Evolutionary conservation across 202 grass and related monocot genomes (phyloP).

Genomic region (Zoysia matrella): DNA sequence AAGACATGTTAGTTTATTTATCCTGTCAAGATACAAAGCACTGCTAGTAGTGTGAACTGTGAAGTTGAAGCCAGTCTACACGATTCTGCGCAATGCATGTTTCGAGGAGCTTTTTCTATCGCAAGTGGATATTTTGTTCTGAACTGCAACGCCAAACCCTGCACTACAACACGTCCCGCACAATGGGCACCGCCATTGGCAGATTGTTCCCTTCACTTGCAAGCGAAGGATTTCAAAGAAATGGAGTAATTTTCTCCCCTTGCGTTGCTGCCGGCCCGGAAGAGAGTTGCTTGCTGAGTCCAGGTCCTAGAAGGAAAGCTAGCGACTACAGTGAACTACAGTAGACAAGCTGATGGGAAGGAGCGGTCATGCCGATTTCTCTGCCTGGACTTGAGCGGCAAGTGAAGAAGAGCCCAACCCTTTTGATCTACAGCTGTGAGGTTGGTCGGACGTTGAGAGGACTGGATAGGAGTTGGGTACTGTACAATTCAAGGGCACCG

Average conservation of each 20-base stretch:
- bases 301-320: not conserved
- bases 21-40: no score
- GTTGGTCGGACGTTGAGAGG: no score
- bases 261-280: not conserved
- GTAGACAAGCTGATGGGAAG: no score
- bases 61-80: conserved; percentile 36
- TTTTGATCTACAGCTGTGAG: no score
- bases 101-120: conserved; percentile 4
- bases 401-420: no score
- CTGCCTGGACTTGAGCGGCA: no score
- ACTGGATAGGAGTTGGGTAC: no score
- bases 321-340: no score
- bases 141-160: conserved; percentile 24
- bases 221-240: conserved; percentile 22
- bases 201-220: conserved; percentile 26
- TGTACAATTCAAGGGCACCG: no score
- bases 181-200: not conserved
- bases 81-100: not conserved
- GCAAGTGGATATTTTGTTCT: not conserved
- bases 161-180: conserved; percentile 34
- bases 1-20: not conserved
- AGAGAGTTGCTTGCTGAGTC: not conserved
- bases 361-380: no score
- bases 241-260: not conserved
- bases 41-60: conserved; percentile 1